Evolutionary conservation across 345 rosid genomes (phyloP), one percentile per base, ranked within the genome.

Genomic region (Citrus trifoliata): DNA sequence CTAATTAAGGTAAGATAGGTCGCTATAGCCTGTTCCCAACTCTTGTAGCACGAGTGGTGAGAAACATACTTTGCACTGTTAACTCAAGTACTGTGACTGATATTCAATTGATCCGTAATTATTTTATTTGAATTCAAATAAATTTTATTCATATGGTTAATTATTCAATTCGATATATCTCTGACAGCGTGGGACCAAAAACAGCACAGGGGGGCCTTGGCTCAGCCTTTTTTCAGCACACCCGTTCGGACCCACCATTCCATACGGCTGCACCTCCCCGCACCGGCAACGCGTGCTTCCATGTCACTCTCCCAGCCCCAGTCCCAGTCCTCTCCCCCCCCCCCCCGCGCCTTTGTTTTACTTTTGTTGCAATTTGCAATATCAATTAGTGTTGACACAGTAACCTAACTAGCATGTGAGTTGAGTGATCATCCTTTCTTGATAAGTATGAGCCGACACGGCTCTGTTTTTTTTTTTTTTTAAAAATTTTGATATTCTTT

Each of bases 281-380:
- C 73, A 77, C 93, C 91, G 93, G 93, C 98, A 89, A 90, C 89
- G 90, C 93, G 91, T 94, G 97, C 95, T 82, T 74, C 85, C 79
- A 73, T 83, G 84, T 88, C 89, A 85, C 80, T 75, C 87, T 85
- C 87, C 60, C 71, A 62, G 48, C 37, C 16, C 22, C 69, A 51
- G 56, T 2, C 42, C 42, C 42, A 9, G 21, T 13, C 55, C 6
- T 6, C 16, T 1, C 51, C 16, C 4, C 48, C 28, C 40, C 4
- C 16, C 14, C 4, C 65, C 27, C 53, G 27, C 30, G 58, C 56
- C 70, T 75, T 80, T 68, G 7, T 30, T 70, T 51, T 69, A 22
- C 22, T 28, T 48, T 48, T 70, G 40, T 70, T 51, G 74, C 61
- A 70, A 70, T 28, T 69, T 70, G 74, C 74, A 59, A 22, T 22